Evolutionary conservation across 768 basidiomycete genomes (phyloP), one percentile per base, ranked within the genome.

Genomic region (Suillus hirtellus): DNA sequence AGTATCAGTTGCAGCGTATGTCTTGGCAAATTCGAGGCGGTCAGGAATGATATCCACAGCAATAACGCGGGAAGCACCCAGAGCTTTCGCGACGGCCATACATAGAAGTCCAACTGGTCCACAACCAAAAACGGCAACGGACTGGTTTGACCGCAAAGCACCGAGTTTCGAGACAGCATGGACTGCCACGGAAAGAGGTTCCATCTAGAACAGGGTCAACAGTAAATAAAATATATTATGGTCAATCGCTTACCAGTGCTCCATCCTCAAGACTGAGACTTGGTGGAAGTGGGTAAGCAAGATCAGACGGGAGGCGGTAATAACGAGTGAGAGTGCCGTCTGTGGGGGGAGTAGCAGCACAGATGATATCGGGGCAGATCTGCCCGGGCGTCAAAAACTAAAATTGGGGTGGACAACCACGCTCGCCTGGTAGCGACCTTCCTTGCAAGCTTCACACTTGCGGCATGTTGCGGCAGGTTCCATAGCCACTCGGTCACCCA

Each of bases 21-120:
- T 69, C 74, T 90, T 90, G 17, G 96, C 94, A 71, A 99, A 97
- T 58, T 92, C 84, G 55, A 99, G 86, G 42, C 96, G 89, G 34
- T 80, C 75, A 42, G 85, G 78, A 60, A 87, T 82, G 65, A 93
- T 89, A 71, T 95, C 95, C 63, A 96, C 84, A 4, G 89, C 95
- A 64, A 99, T 84, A 65, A 96, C 82, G 52, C 90, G 88, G 47
- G 83, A 81, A 2, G 95, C 96, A 40, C 95, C 95, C 50, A 96
- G 52, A 96, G 96, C 95, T 73, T 90, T 95, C 11, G 96, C 96
- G 21, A 95, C 93, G 7, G 93, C 95, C 91, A 96, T 93, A 71
- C 90, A 92, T n/a, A 97, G 84, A 35, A 96, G 79, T 17, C 90
- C 89, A 61, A 90, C 87, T 2, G 95, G 95, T 2, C 95, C 93